Evolutionary conservation across 495 filamentous ascomycete species (phyloP).

Genomic region (Margaritispora aquatica): DNA sequence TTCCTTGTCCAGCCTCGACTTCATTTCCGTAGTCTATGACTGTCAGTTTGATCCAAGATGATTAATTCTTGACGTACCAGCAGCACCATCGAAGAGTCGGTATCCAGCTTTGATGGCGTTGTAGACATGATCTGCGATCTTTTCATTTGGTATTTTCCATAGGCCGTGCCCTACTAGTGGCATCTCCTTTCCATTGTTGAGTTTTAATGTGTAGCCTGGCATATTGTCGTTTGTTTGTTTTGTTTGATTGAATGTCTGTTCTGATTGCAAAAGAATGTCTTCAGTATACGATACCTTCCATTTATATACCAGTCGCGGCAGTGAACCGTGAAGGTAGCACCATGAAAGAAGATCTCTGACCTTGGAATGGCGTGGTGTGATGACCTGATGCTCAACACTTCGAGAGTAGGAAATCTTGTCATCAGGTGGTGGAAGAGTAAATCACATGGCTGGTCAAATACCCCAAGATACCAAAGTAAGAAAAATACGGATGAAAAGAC

Average conservation of each 20-base stretch:
- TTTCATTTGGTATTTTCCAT: constrained; percentile 79
- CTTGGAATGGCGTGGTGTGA: too few relatives aligned
- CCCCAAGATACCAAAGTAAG: too few relatives aligned
- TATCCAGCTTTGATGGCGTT: constrained; percentile 84
- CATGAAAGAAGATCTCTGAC: too few relatives aligned
- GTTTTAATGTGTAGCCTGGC: constrained; percentile 36
- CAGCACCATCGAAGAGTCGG: constrained; percentile 78
- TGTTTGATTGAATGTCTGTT: background rate
- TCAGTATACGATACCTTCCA: too few relatives aligned
- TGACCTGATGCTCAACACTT: too few relatives aligned
- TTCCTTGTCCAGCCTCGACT: constrained; percentile 69
- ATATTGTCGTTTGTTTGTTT: background rate
- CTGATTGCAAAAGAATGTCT: too few relatives aligned
- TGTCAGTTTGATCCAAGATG: background rate
- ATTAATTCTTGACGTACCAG: constrained; percentile 14
- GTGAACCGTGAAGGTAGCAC: too few relatives aligned
- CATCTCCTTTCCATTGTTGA: constrained; percentile 78
- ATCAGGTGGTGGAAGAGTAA: too few relatives aligned
- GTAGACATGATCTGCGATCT: constrained; percentile 72
- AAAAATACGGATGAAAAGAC: too few relatives aligned
- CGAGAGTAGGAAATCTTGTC: too few relatives aligned
- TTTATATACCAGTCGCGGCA: too few relatives aligned
- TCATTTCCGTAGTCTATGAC: constrained; percentile 74
- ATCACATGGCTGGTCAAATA: too few relatives aligned
- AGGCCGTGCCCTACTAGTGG: constrained; percentile 74